Evolutionary conservation across 495 filamentous ascomycete species (phyloP), one percentile per base, ranked within the genome.

Genomic region (Letharia lupina): DNA sequence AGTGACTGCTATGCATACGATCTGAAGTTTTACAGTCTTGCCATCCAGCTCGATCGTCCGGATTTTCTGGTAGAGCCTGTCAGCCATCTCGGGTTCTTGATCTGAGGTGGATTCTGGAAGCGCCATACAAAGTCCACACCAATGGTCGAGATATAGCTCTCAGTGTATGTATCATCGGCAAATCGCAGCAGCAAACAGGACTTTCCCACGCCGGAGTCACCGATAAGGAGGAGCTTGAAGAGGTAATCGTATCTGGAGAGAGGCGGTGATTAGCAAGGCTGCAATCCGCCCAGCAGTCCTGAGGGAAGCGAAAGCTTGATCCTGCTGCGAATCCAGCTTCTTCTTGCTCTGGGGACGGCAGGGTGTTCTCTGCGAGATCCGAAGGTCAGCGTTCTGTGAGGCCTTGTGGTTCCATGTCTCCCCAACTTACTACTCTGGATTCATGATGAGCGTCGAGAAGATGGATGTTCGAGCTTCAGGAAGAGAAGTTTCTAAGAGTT

Each of bases 151-250:
- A 98, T 98, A 79, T 98, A 98, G 77, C 90, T 95, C 80, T 98
- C 95, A n/a, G 94, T 98, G 82, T 98, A 98, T 75, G 95, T 98
- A 75, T 98, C 94, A 77, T 98, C 94, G 72, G 95, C 94, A 72
- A 98, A 98, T 77, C 94, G 92, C 71, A 98, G 83, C 67, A 98
- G 84, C 81, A 98, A 78, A 79, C 95, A 98, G 73, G 95, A 98
- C 89, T 98, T 98, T 87, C 94, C 94, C 70, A 98, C 95, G 82
- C 94, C 94, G 73, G 94, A 98, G 77, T 98, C 94, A 79, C 94
- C 94, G 85, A 98, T 98, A 80, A 98, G 91, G 76, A 98, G 93
- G 65, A 98, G 92, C 86, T 98, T 98, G 86, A 98, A 98, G 72
- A 98, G 91, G 77, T 98, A 98, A 76, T 98, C 94, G 87, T 98